Evolutionary conservation across 192 early-diverging fungal species (phyloP), one percentile per base, ranked within the genome.

Genomic region (Linnemannia schmuckeri): DNA sequence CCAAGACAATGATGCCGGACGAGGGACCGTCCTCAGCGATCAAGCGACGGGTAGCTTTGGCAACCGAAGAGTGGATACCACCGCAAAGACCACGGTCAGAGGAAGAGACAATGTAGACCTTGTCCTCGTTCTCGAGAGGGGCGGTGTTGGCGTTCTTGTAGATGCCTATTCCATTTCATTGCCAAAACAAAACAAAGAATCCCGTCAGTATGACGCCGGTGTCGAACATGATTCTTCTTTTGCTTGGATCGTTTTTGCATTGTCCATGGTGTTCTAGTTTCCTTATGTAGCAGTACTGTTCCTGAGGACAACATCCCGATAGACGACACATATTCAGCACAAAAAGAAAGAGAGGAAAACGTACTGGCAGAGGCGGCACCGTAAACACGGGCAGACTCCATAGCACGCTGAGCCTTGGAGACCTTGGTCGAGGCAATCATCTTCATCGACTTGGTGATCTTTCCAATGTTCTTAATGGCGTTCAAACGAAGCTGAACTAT

Each of bases 391-490:
- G 97, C 98, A 75, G 91, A 89, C 88, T 96, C 95, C 97, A 98
- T 98, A 83, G 90, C 91, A 75, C 94, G 93, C 92, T 98, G 96
- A 40, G 97, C 96, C 90, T 94, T 96, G 88, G 12, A 88, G 87
- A 98, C 96, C 93, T 99, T 99, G 90, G 98, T 99, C 52, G 98
- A 98, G 57, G 98, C 97, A 99, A 99, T 99, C 97, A 99, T 98
- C 94, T 99, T 99, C 98, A 99, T 99, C 66, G 98, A 99, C 91
- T 98, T 98, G 73, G 98, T 99, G 89, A 99, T 99, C 93, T 99
- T 99, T 85, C 95, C 96, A 92, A 99, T 99, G 94, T 97, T 99
- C 81, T 95, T 93, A 76, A 99, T 94, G 79, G 98, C 98, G 93
- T 98, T 97, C 88, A 98, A 90, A 76, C 98, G 97, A 77, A 94